A percentile compares a stretch with the other conserved stretches of the same genome.
Conservation (phyloP, 495 filamentous ascomycete species). For the Pseudoneurospora amorphoporcata region DNA sequence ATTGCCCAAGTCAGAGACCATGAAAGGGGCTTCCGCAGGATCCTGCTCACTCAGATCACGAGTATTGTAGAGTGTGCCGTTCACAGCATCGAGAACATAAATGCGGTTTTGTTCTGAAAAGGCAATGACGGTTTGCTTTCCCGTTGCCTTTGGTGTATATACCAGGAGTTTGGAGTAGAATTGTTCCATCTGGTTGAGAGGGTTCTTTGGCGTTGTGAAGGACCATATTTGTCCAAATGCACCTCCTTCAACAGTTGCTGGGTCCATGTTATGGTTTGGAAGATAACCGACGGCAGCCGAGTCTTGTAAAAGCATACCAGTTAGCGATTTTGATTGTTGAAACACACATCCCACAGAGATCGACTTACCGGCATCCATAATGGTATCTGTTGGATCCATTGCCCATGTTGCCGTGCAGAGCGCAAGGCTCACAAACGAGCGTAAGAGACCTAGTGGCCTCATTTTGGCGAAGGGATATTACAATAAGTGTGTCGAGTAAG, state of each 20-base stretch:
- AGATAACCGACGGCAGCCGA: slow-evolving; percentile 7
- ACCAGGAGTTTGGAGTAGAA: slow-evolving; percentile 22
- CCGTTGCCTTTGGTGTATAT: slow-evolving; percentile 15
- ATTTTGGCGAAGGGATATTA: neutral
- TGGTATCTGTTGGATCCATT: slow-evolving; percentile 7
- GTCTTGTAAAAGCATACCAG: neutral
- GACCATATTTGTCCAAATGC: slow-evolving; percentile 11
- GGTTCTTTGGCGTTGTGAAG: slow-evolving; percentile 4
- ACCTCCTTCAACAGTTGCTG: slow-evolving; percentile 2
- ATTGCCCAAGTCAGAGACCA: slow-evolving; percentile 6
- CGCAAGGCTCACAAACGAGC: slow-evolving; percentile 8
- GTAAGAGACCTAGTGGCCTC: slow-evolving; percentile 7
- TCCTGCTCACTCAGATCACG: slow-evolving; percentile 2
- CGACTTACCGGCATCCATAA: slow-evolving; percentile 7
- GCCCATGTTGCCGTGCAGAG: slow-evolving; percentile 5
- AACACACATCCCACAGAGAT: neutral
- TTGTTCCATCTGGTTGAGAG: slow-evolving; percentile 4
- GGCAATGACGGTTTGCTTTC: slow-evolving; percentile 18
- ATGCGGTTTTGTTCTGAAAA: slow-evolving; percentile 22
- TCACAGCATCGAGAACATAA: slow-evolving; percentile 22
- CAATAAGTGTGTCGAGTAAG: neutral
- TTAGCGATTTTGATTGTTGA: neutral
- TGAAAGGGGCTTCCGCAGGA: slow-evolving; percentile 13
- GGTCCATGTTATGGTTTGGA: slow-evolving; percentile 10
- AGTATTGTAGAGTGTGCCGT: slow-evolving; percentile 13